Conservation (phyloP, 2,329 filamentous ascomycete genomes). For the Diaporthe caulivora region DNA sequence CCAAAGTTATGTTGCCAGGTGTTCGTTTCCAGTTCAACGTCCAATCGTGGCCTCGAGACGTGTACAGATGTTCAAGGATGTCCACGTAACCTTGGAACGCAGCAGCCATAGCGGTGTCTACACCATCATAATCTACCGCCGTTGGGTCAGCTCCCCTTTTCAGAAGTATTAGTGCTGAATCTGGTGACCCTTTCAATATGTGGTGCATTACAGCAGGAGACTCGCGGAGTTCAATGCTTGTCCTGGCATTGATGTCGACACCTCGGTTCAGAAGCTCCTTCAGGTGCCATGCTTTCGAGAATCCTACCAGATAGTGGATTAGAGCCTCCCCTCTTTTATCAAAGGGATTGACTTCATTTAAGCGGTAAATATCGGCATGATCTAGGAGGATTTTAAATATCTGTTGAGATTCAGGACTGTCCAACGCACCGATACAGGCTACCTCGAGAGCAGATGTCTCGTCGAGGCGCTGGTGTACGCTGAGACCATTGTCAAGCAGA, state of each 20-base stretch:
- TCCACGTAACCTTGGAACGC: not conserved
- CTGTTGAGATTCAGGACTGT: no score
- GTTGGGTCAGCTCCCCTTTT: not conserved
- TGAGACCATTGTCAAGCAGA: not conserved
- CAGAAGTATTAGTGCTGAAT: not conserved
- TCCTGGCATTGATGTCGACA: not conserved
- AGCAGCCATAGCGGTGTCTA: not conserved
- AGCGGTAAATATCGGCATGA: not conserved
- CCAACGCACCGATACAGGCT: not conserved
- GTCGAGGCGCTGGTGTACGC: not conserved
- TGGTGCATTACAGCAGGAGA: not conserved
- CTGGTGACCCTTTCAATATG: fast-evolving
- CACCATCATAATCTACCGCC: fast-evolving
- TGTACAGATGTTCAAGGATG: not conserved
- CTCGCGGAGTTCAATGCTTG: fast-evolving
- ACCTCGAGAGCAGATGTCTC: not conserved
- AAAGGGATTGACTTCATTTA: not conserved
- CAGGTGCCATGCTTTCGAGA: not conserved
- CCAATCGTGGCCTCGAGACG: not conserved
- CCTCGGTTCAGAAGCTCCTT: not conserved
- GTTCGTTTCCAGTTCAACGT: not conserved
- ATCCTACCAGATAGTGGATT: not conserved
- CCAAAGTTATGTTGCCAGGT: not conserved
- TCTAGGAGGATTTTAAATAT: not conserved
- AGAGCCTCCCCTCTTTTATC: fast-evolving